Conservation (phyloP, 768 basidiomycete species). For the Tremella fuciformis region DNA sequence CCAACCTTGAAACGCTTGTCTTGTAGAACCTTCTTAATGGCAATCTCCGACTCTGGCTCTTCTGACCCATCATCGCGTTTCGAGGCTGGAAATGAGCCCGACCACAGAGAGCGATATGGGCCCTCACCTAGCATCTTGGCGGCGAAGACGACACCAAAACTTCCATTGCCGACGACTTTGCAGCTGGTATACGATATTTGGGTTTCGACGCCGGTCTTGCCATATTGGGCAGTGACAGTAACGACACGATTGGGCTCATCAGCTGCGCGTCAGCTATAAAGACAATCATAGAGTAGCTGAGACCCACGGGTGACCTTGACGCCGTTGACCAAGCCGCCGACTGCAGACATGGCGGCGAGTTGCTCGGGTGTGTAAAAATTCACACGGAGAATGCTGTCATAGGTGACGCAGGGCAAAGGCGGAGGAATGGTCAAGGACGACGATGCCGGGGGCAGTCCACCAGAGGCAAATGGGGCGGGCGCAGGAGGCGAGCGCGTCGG, state of each 20-base stretch:
- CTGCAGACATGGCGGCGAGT: constrained; percentile 34
- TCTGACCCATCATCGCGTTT: constrained; percentile 38
- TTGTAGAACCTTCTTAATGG: constrained; percentile 99
- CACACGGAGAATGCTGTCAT: not conserved
- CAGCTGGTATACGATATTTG: constrained; percentile 93
- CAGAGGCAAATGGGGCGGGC: not conserved
- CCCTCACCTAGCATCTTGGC: constrained; percentile 68
- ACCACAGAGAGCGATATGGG: not conserved
- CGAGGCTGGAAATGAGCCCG: constrained; percentile 18
- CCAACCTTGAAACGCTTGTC: constrained; percentile 99
- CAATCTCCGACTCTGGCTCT: constrained; percentile 64
- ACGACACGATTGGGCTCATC: constrained; percentile 97
- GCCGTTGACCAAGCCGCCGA: constrained; percentile 45
- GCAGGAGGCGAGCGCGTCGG: not conserved
- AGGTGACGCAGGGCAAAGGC: not conserved
- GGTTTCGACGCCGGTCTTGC: constrained; percentile 82
- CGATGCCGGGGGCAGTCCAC: not conserved
- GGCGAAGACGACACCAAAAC: constrained; percentile 97
- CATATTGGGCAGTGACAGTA: constrained; percentile 90
- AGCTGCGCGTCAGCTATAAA: constrained; percentile 32
- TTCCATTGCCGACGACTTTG: constrained; percentile 98
- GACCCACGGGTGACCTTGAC: constrained; percentile 51
- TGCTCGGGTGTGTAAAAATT: too few relatives aligned
- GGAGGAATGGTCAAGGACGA: not conserved
- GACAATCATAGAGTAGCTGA: not conserved